Conservation (phyloP, 805 yeast species). For the Metahyphopichia silvanorum region DNA sequence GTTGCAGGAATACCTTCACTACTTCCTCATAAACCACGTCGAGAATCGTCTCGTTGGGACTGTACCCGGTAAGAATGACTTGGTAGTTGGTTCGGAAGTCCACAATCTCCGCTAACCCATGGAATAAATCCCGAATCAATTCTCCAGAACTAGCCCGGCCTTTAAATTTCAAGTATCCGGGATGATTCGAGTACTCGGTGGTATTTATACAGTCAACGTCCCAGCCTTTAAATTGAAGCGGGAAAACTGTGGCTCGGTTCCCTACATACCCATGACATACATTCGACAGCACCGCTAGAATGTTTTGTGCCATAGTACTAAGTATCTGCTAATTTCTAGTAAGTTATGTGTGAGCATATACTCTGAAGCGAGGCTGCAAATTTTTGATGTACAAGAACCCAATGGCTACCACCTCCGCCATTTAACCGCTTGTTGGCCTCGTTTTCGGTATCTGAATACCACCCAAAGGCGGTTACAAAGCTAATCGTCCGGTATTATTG, state of each 20-base stretch:
- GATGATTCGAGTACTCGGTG: constrained; percentile 66
- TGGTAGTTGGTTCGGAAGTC: constrained; percentile 41
- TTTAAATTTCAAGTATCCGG: constrained; percentile 59
- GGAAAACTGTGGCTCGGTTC: constrained; percentile 63
- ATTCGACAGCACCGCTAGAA: constrained; percentile 62
- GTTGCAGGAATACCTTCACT: constrained; percentile 20
- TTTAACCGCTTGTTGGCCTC: too few relatives aligned
- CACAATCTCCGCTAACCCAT: constrained; percentile 35
- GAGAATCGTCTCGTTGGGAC: constrained; percentile 60
- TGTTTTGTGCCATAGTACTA: too few relatives aligned
- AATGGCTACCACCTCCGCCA: too few relatives aligned
- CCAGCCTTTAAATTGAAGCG: constrained; percentile 64
- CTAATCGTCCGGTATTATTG: too few relatives aligned
- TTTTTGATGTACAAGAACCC: too few relatives aligned
- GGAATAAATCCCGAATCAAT: constrained; percentile 20
- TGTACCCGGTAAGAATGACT: constrained; percentile 76
- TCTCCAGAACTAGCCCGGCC: constrained; percentile 45
- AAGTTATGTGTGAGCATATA: too few relatives aligned
- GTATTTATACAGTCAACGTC: constrained; percentile 65
- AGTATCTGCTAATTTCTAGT: too few relatives aligned
- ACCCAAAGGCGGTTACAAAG: too few relatives aligned
- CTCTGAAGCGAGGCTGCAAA: too few relatives aligned
- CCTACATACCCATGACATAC: constrained; percentile 76
- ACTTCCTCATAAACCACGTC: constrained; percentile 43
- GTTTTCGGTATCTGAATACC: too few relatives aligned